Base-by-base conservation (phyloP, 2,329 filamentous ascomycete species). In the Pseudocercospora macadamiae region DNA sequence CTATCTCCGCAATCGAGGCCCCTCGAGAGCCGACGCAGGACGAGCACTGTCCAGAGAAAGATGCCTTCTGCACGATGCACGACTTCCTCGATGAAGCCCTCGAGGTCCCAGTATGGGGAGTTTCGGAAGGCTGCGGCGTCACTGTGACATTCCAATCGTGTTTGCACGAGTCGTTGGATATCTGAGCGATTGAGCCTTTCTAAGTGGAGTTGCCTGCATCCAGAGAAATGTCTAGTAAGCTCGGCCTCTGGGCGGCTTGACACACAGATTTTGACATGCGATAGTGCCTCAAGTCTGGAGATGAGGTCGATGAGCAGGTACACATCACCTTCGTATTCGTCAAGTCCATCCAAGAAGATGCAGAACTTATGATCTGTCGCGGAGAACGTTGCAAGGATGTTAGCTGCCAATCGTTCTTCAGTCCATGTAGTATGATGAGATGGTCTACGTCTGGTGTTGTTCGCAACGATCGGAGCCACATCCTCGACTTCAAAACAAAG, bases 41-140 rank as follows among this genome's bases (percentile, higher is more conserved):
- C 60, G 3, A 63, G 60, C 1, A 21, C 26, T 12, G 51, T 54
- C 60, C 60, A 63, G 8, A 63, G 45, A 26, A 63, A 63, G 16
- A 63, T 49, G 6, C 60, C 60, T 10, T 60, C 18, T 7, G 60
- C 57, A 18, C 55, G 55, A 25, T 44, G 9, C 18, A 37, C 26
- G 26, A 60, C 45, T 12, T 52, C 39, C 19, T 52, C 25, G n/a
- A 63, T 49, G 7, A 57, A 39, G 5, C 7, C 36, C 1, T 2
- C 3, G n/a, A 9, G 21, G 1, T n/a, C 12, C 21, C 6, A 7
- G 28, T 32, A 32, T 32, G 28, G 28, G 12, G 7, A 39, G n/a
- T 16, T 21, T 9, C 1, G 18, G 16, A 39, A 39, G 9, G 21
- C 36, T 8, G 36, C n/a, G 4, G 6, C 19, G 5, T 39, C 8